phyloP scores from a whole-genome alignment of 2,329 filamentous ascomycete species.

The Trichoderma semiorbis region DNA sequence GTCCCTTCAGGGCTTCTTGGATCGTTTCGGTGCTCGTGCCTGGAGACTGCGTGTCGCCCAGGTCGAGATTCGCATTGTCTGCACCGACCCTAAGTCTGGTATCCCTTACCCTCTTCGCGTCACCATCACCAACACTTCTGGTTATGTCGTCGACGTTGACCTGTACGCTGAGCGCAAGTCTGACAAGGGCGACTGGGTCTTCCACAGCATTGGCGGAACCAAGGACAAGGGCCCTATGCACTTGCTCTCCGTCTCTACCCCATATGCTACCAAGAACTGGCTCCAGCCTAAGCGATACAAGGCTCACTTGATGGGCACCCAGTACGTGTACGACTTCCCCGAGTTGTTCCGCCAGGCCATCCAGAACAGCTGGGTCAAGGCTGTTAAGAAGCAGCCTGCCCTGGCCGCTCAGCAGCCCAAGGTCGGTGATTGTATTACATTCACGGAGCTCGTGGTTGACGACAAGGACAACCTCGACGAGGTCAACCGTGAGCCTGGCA shows the following conservation, averaged over 20 bases:
- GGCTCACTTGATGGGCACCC: constrained; percentile 97
- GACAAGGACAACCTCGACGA: constrained; percentile 89
- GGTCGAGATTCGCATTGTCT: constrained; percentile 97
- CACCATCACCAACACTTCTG: constrained; percentile 96
- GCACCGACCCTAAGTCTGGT: constrained; percentile 82
- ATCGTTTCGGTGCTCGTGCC: constrained; percentile 89
- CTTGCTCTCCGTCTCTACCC: constrained; percentile 81
- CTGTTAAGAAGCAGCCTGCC: constrained; percentile 67
- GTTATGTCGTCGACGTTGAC: constrained; percentile 96
- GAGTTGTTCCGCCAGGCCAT: constrained; percentile 98
- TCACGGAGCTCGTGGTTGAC: constrained; percentile 90
- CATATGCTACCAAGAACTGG: constrained; percentile 97
- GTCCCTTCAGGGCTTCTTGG: constrained; percentile 89
- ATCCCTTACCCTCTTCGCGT: constrained; percentile 89
- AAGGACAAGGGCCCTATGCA: constrained; percentile 96
- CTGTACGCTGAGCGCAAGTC: constrained; percentile 97
- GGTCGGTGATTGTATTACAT: constrained; percentile 87
- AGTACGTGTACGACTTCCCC: constrained; percentile 99
- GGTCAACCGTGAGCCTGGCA: constrained; percentile 90
- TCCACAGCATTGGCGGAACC: constrained; percentile 94
- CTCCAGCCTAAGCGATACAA: constrained; percentile 99
- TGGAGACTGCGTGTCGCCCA: constrained; percentile 96
- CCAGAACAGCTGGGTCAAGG: constrained; percentile 87
- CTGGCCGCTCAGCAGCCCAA: constrained; percentile 78
- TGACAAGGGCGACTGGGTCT: constrained; percentile 96